Evolutionary conservation across 2,329 filamentous ascomycete genomes (phyloP).

Genomic region (Nemania serpens): DNA sequence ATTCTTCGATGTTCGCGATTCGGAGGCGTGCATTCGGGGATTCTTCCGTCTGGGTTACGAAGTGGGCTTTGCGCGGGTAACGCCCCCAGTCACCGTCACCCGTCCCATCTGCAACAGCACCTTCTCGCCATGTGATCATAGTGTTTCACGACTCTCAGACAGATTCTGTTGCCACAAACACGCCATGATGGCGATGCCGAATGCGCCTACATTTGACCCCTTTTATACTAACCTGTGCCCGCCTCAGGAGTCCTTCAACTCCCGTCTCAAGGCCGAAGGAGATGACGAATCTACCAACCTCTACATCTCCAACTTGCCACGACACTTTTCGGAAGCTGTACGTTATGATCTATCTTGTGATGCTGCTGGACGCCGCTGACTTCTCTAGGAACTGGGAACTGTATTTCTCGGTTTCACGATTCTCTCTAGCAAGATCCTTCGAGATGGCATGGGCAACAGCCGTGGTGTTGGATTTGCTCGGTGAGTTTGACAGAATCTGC

Average conservation of each 20-base stretch:
- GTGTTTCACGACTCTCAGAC: slow-evolving; percentile 8
- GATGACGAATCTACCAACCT: slow-evolving; percentile 91
- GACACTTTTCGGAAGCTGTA: slow-evolving; percentile 88
- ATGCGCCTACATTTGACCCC: slow-evolving; percentile 15
- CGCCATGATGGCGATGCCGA: slow-evolving; percentile 24
- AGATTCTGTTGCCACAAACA: slow-evolving; percentile 29
- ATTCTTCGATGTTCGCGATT: slow-evolving; percentile 84
- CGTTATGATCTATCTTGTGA: slow-evolving; percentile 41
- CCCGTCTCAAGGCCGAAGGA: slow-evolving; percentile 93
- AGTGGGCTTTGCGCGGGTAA: slow-evolving; percentile 91
- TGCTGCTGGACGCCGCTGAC: slow-evolving; percentile 17
- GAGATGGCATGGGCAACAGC: slow-evolving; percentile 88
- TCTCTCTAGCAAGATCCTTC: slow-evolving; percentile 91
- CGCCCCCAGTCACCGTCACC: slow-evolving; percentile 36
- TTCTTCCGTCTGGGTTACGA: slow-evolving; percentile 96
- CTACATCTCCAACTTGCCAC: slow-evolving; percentile 96
- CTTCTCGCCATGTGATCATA: slow-evolving; percentile 20
- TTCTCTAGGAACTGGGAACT: slow-evolving; percentile 68
- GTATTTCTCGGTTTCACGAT: slow-evolving; percentile 83
- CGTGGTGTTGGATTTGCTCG: slow-evolving; percentile 97
- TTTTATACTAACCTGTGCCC: slow-evolving; percentile 32
- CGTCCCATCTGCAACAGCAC: slow-evolving; percentile 10
- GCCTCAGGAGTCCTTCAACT: slow-evolving; percentile 90
- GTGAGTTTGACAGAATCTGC: slow-evolving; percentile 55
- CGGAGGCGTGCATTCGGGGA: slow-evolving; percentile 93